A percentile compares a stretch with the other conserved stretches of the same genome.
These are phyloP conservation scores for Ogataea polymorpha DNA, from an alignment of 805 yeast species.

Conservation along the genomic window DNA sequence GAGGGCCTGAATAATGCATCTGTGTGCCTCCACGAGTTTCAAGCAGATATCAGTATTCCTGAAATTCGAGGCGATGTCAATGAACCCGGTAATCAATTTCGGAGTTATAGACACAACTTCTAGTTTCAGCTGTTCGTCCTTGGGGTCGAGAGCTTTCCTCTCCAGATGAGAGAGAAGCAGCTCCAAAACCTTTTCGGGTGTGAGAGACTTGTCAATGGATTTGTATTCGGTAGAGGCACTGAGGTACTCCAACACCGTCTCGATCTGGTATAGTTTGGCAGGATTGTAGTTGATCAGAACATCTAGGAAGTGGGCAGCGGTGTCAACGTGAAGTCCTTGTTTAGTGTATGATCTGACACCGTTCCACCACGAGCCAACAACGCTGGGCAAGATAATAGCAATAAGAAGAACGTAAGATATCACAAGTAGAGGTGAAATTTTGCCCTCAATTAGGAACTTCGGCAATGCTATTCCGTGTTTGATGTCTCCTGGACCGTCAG, in stretches of 20 bases:
- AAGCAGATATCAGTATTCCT: slow-evolving; percentile 65
- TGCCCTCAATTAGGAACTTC: slow-evolving; percentile 80
- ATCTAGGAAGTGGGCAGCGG: slow-evolving; percentile 79
- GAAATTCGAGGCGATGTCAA: slow-evolving; percentile 80
- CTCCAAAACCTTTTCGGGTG: slow-evolving; percentile 45
- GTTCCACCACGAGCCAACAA: slow-evolving; percentile 90
- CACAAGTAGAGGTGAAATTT: slow-evolving; percentile 62
- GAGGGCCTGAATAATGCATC: slow-evolving; percentile 75
- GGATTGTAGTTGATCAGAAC: slow-evolving; percentile 73
- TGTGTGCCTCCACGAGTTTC: slow-evolving; percentile 62
- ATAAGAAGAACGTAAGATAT: slow-evolving; percentile 64
- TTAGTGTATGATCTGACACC: slow-evolving; percentile 76
- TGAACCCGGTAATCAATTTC: slow-evolving; percentile 61
- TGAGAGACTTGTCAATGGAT: slow-evolving; percentile 37
- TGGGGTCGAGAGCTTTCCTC: slow-evolving; percentile 40
- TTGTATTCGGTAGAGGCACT: slow-evolving; percentile 66
- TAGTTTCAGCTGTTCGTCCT: slow-evolving; percentile 43
- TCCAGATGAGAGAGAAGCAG: slow-evolving; percentile 57
- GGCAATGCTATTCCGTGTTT: slow-evolving; percentile 96
- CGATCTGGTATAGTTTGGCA: slow-evolving; percentile 57
- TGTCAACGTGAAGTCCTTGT: slow-evolving; percentile 74
- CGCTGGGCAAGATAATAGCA: slow-evolving; percentile 73
- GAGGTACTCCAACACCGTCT: slow-evolving; percentile 56
- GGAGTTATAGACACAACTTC: slow-evolving; percentile 63
- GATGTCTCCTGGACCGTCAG: slow-evolving; percentile 93